These are phyloP conservation scores for Myrmaecium sp. DNA, from an alignment of 2,329 filamentous ascomycete species.

Conservation along the genomic window DNA sequence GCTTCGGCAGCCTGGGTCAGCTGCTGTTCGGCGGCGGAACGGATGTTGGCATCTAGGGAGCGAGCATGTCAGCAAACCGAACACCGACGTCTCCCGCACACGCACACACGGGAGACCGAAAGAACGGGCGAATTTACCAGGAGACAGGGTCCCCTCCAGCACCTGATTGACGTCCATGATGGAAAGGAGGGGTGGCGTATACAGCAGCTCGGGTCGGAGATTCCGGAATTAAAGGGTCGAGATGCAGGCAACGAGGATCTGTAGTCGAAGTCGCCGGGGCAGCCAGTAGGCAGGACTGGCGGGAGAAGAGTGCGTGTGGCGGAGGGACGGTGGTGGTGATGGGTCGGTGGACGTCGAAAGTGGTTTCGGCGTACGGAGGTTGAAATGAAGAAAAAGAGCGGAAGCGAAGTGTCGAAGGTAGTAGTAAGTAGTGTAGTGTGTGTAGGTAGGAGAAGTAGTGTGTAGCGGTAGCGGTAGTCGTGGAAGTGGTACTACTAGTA, in stretches of 20 bases:
- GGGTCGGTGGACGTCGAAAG: neutral
- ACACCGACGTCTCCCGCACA: no score
- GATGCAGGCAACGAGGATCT: constrained; percentile 3
- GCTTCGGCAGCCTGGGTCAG: constrained; percentile 80
- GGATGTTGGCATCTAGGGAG: constrained; percentile 63
- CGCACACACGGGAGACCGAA: constrained; percentile 8
- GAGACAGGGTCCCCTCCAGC: constrained; percentile 88
- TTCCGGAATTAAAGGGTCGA: constrained; percentile 5
- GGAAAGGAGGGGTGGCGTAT: constrained; percentile 20
- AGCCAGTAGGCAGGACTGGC: neutral
- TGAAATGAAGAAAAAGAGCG: constrained; percentile 1
- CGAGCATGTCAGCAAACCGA: constrained; percentile 22
- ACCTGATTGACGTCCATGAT: constrained; percentile 97
- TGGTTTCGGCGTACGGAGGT: constrained; percentile 2
- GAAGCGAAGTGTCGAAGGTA: constrained; percentile 2
- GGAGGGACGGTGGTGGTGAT: constrained; percentile 2
- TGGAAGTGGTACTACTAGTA: no score
- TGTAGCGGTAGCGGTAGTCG: no score
- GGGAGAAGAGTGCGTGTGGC: no score
- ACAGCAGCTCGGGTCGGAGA: no score
- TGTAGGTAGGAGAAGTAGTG: constrained; percentile 8
- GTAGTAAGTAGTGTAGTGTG: no score
- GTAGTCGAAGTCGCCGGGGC: neutral
- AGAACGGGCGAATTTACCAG: constrained; percentile 45
- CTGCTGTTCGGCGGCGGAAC: constrained; percentile 85